phyloP scores from a whole-genome alignment of 495 filamentous ascomycete species.

The Evernia prunastri region DNA sequence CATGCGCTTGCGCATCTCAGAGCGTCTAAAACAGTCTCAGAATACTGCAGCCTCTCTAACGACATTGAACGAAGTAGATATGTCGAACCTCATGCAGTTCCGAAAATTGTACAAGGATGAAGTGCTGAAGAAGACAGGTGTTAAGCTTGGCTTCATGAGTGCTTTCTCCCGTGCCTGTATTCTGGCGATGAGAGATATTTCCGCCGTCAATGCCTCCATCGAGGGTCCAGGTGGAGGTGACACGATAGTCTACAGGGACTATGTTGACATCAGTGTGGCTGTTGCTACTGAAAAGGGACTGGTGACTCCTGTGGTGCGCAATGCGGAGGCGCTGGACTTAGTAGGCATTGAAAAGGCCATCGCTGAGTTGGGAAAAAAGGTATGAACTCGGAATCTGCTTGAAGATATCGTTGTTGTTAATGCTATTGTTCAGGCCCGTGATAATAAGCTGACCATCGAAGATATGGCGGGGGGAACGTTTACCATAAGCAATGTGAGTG shows the following conservation, averaged over 20 bases:
- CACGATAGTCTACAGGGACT: conserved; percentile 96
- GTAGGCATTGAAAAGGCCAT: conserved; percentile 87
- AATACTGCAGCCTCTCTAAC: conserved; percentile 96
- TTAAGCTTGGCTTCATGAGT: conserved; percentile 98
- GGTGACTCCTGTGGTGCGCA: conserved; percentile 93
- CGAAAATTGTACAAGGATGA: conserved; percentile 96
- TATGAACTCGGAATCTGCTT: conserved; percentile 23
- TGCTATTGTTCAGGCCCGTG: conserved; percentile 58
- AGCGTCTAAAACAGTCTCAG: conserved; percentile 97
- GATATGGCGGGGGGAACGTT: conserved; percentile 99
- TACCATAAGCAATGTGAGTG: conserved; percentile 86
- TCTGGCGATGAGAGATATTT: conserved; percentile 88
- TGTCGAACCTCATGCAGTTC: conserved; percentile 97
- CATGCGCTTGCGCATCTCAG: conserved; percentile 94
- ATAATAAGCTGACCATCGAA: conserved; percentile 96
- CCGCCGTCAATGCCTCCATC: conserved; percentile 95
- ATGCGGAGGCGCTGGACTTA: conserved; percentile 80
- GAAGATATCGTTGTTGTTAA: conserved; percentile 9
- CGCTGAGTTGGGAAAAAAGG: conserved; percentile 93
- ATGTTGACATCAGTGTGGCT: conserved; percentile 95
- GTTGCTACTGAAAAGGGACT: conserved; percentile 97
- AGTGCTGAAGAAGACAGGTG: conserved; percentile 87
- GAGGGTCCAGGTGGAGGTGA: conserved; percentile 92
- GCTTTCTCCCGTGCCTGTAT: conserved; percentile 90
- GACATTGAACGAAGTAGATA: conserved; percentile 99